phyloP scores from a whole-genome alignment of 768 basidiomycete genomes.

The Cantharellus anzutake region DNA sequence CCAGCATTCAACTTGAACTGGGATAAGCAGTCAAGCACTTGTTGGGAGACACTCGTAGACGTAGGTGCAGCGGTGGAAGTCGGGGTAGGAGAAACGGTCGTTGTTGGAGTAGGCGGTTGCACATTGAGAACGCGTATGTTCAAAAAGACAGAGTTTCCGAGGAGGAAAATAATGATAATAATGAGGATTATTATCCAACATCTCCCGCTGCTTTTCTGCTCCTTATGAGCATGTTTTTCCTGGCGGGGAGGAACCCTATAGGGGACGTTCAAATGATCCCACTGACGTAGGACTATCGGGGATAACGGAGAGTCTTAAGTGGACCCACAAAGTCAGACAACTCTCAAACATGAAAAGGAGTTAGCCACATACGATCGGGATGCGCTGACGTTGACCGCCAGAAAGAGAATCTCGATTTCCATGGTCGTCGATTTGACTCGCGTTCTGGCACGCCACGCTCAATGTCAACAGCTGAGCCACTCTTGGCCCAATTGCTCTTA shows the following conservation, averaged over 20 bases:
- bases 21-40: constrained; percentile 26
- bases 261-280: constrained; percentile 24
- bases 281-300: constrained; percentile 12
- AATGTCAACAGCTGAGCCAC: background rate
- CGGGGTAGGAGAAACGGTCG: constrained; percentile 6
- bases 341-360: no score
- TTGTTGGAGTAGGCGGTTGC: background rate
- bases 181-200: constrained; percentile 19
- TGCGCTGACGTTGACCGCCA: background rate
- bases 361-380: background rate
- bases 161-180: constrained; percentile 24
- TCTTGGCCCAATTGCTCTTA: background rate
- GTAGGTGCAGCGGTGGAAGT: constrained; percentile 8
- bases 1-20: constrained; percentile 29
- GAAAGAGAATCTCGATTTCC: background rate
- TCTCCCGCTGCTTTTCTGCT: constrained; percentile 14
- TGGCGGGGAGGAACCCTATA: constrained; percentile 17
- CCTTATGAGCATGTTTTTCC: constrained; percentile 7
- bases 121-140: constrained; percentile 18
- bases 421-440: background rate
- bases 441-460: background rate
- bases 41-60: constrained; percentile 19
- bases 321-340: no score
- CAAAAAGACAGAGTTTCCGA: constrained; percentile 23
- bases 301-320: background rate